Base-by-base conservation (phyloP, 73 alveolate species). In the Stentor coeruleus region DNA sequence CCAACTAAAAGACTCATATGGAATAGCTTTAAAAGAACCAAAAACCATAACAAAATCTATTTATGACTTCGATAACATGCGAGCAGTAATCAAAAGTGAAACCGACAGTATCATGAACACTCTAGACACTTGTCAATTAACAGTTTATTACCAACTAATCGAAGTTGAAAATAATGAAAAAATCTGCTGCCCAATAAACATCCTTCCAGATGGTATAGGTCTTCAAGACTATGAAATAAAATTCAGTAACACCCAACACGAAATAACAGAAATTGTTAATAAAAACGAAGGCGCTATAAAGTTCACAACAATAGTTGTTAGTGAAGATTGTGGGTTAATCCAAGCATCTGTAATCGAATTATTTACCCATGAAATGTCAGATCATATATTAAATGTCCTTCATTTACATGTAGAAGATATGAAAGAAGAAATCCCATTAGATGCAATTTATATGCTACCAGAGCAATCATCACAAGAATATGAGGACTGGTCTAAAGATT, bases 351-450 rank as follows among this genome's bases (percentile, higher is more conserved):
- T 38, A 30, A 74, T 87, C 6, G 80, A 75, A 41, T 74, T 89
- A 0, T 89, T 77, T 74, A 89, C 95, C 0, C 20, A 36, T 58
- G 90, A 89, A 42, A 30, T 49, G 36, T 26, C 60, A 3, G 83
- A 35, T 3, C 79, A 82, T 37, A 82, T 89, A 37, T 72, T 86
- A 35, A 89, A 89, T 77, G 81, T 89, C 35, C 11, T 89, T 33
- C 95, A 89, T 40, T 40, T 89, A 11, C 92, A 85, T 75, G 60
- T 89, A 57, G 85, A 89, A 73, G 95, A 89, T 74, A 89, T 88
- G 86, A 82, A 87, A 55, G 95, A 89, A n/a, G 74, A 79, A 14
- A 91, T 89, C 15, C 81, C 92, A 30, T 66, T 89, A 0, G 89
- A 89, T 35, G 89, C 84, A 0, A 92, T 74, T 37, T 89, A 86